Evolutionary conservation across 2,329 filamentous ascomycete species (phyloP).

Genomic region (Hypoxylon sp.): DNA sequence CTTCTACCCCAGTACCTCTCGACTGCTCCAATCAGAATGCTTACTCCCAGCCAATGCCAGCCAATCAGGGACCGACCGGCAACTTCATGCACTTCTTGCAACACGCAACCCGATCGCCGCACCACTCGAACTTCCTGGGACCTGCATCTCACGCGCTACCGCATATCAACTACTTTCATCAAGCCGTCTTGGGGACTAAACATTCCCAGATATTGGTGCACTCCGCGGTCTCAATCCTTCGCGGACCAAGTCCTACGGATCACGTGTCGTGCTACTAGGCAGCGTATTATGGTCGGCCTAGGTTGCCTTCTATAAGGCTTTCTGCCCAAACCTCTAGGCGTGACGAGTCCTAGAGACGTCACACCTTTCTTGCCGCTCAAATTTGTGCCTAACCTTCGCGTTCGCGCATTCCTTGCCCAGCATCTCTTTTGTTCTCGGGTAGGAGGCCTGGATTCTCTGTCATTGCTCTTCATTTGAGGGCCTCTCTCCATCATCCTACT

Average conservation of each 20-base stretch:
- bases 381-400: constrained; percentile 19
- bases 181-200: not conserved
- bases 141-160: constrained; percentile 27
- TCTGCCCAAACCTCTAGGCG: constrained; percentile 4
- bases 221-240: constrained; percentile 3
- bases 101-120: constrained; percentile 31
- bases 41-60: constrained; percentile 2
- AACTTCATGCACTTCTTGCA: constrained; percentile 29
- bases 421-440: not conserved
- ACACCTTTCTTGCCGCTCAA: constrained; percentile 15
- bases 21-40: constrained; percentile 44
- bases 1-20: constrained; percentile 31
- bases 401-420: not conserved
- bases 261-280: constrained; percentile 40
- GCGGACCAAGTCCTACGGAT: constrained; percentile 36
- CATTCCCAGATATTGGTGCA: constrained; percentile 16
- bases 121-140: constrained; percentile 22
- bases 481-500: not conserved
- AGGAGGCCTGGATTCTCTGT: not conserved
- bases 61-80: constrained; percentile 31
- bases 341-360: constrained; percentile 28
- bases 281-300: constrained; percentile 23
- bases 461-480: not conserved
- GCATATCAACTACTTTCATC: constrained; percentile 3
- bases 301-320: constrained; percentile 37